Percentiles rank a stretch among this genome's conserved stretches.
phyloP scores from a whole-genome alignment of 1,284 basidiomycete species.

The Cryptococcus sp. region DNA sequence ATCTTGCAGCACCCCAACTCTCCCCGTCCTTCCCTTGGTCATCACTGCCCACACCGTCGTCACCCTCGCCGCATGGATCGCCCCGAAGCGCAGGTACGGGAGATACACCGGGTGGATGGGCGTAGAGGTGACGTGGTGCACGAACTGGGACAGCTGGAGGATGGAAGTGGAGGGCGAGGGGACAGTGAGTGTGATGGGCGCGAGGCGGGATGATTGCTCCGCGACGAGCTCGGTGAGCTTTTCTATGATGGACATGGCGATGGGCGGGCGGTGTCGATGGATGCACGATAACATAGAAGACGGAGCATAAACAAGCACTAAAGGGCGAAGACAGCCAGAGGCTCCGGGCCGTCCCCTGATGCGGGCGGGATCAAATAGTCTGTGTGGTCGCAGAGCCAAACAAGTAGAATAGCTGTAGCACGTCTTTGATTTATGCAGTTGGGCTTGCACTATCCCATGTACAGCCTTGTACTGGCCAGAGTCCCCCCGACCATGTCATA shows the following conservation, averaged over 20 bases:
- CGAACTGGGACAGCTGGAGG: constrained; percentile 18
- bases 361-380: too few relatives aligned
- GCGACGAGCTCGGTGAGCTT: constrained; percentile 4
- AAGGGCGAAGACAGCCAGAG: too few relatives aligned
- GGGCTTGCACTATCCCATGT: too few relatives aligned
- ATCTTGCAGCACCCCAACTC: constrained; percentile 32
- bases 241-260: constrained; percentile 6
- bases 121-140: constrained; percentile 30
- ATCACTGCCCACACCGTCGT: constrained; percentile 35
- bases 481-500: too few relatives aligned
- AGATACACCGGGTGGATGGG: constrained; percentile 35
- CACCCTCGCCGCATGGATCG: constrained; percentile 38
- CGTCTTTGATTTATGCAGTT: too few relatives aligned
- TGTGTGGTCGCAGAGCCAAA: too few relatives aligned
- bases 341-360: too few relatives aligned
- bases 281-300: too few relatives aligned
- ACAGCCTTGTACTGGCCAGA: too few relatives aligned
- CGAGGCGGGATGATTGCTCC: constrained; percentile 5
- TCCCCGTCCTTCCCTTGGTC: constrained; percentile 21
- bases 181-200: constrained; percentile 14
- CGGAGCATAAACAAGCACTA: too few relatives aligned
- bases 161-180: constrained; percentile 18
- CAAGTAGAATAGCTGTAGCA: too few relatives aligned
- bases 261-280: neutral
- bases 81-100: constrained; percentile 34